A percentile compares a stretch with the other conserved stretches of the same genome.
Evolutionary conservation across 176 grass and related monocot species (phyloP).

Genomic region (Stipa capillata): DNA sequence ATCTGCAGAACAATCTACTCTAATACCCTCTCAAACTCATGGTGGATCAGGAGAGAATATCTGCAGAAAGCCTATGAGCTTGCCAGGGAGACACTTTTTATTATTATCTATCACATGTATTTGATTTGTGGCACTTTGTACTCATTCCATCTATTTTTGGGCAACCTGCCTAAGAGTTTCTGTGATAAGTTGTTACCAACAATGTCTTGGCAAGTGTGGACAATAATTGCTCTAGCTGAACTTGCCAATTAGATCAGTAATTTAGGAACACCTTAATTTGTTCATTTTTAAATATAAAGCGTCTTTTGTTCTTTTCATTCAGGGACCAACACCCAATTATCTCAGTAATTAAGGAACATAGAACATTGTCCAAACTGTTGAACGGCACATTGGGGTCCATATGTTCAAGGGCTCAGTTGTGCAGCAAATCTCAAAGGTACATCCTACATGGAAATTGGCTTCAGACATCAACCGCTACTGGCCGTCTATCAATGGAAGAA

Average conservation of each 20-base stretch:
- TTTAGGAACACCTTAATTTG: not conserved
- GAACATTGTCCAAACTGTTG: conserved; percentile 87
- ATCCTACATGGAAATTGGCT: conserved; percentile 93
- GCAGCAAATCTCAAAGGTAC: conserved; percentile 78
- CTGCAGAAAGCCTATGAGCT: not conserved
- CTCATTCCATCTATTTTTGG: not conserved
- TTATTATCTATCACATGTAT: not conserved
- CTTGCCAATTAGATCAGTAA: not conserved
- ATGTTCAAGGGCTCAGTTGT: conserved; percentile 65
- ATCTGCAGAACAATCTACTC: too few species aligned
- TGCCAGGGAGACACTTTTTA: not conserved
- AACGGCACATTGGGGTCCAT: conserved; percentile 83
- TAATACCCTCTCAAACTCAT: too few species aligned
- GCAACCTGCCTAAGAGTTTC: not conserved
- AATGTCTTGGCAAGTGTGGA: not conserved
- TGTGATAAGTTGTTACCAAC: not conserved
- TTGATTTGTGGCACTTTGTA: not conserved
- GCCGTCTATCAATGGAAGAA: conserved; percentile 93
- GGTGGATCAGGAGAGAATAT: too few species aligned
- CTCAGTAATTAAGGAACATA: conserved; percentile 80
- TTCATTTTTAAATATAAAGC: not conserved
- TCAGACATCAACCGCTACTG: conserved; percentile 92
- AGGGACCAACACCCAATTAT: conserved; percentile 77
- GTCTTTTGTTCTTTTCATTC: conserved; percentile 20
- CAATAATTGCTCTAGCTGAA: not conserved